Conservation (phyloP, 306 rosid species). For the Vicia sativa region DNA sequence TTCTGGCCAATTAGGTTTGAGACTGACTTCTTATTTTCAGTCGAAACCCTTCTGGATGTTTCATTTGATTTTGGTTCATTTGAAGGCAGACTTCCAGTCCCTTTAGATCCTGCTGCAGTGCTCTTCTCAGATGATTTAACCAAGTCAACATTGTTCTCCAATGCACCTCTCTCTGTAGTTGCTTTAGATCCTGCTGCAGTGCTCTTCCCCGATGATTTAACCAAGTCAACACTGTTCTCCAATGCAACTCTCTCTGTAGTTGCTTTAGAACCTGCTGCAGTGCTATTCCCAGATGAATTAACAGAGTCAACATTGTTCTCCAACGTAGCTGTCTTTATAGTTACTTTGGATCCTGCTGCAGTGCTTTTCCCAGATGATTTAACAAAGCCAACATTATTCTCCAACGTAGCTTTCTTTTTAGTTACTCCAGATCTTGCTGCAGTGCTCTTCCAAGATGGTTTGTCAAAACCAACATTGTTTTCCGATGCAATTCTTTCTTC, state of each 20-base stretch:
- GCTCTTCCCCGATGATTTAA: no score
- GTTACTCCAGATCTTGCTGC: background rate
- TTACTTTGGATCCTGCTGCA: no score
- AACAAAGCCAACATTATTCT: conserved; percentile 33
- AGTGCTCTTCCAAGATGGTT: no score
- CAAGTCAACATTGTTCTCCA: conserved; percentile 38
- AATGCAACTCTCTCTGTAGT: no score
- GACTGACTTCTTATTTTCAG: conserved; percentile 39
- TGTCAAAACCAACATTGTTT: background rate
- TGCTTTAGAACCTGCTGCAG: no score
- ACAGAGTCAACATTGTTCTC: no score
- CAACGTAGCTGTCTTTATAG: no score
- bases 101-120: conserved; percentile 39
- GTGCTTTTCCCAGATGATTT: no score
- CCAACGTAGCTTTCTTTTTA: conserved; percentile 39
- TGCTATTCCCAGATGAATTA: no score
- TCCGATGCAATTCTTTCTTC: no score
- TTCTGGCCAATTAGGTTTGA: background rate
- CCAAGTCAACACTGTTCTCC: no score
- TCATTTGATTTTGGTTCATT: conserved; percentile 46
- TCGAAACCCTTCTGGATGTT: conserved; percentile 25
- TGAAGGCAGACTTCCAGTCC: conserved; percentile 38
- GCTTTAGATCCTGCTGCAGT: background rate
- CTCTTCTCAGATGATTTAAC: conserved; percentile 41
- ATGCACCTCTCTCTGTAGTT: conserved; percentile 39